Percentiles rank a stretch among this genome's conserved stretches.
These are phyloP conservation scores for Lactuca sativa DNA, from an alignment of 129 eudicot genomes.

Conservation along the genomic window DNA sequence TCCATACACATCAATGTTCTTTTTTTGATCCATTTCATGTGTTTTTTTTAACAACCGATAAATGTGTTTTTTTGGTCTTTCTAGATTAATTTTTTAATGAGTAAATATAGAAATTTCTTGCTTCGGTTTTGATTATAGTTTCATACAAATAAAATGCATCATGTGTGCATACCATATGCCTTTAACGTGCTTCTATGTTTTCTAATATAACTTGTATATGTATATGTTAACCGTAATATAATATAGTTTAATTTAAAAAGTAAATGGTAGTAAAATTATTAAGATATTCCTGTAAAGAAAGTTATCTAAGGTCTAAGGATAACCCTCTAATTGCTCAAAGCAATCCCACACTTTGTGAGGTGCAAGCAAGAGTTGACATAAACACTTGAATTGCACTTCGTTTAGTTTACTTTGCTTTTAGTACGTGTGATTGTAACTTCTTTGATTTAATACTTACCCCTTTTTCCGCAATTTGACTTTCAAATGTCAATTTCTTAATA, in stretches of 20 bases:
- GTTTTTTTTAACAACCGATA: too few relatives aligned
- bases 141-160: neutral
- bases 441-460: conserved; percentile 18
- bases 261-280: neutral
- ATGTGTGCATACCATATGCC: neutral
- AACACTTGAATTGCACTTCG: conserved; percentile 34
- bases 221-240: neutral
- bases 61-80: too few relatives aligned
- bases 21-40: neutral
- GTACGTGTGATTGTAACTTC: conserved; percentile 20
- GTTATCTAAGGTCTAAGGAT: conserved; percentile 29
- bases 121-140: too few relatives aligned
- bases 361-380: conserved; percentile 40
- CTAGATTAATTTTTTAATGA: neutral
- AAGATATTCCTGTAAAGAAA: conserved; percentile 1
- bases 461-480: conserved; percentile 24
- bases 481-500: neutral
- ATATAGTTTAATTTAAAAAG: neutral
- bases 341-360: conserved; percentile 35
- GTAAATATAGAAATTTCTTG: too few relatives aligned
- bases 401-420: conserved; percentile 26
- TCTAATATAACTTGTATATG: too few relatives aligned
- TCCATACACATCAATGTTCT: neutral
- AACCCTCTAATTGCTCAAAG: conserved; percentile 39
- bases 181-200: neutral